A percentile compares a stretch with the other conserved stretches of the same genome.
These are phyloP conservation scores for Leonotis leonurus DNA, from an alignment of 257 asterid genomes.

Conservation along the genomic window DNA sequence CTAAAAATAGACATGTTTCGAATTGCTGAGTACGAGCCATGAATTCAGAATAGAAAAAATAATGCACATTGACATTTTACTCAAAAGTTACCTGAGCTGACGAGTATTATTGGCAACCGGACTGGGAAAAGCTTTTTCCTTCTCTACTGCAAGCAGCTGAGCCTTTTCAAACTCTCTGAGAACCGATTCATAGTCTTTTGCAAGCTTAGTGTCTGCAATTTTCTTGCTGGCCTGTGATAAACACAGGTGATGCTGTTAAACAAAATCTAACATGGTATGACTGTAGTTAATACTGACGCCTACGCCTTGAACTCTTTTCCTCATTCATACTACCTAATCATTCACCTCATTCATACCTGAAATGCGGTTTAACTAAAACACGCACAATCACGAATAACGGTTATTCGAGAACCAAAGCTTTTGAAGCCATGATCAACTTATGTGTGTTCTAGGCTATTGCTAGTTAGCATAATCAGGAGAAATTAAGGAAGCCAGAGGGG, in stretches of 20 bases:
- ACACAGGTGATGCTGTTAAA: not conserved
- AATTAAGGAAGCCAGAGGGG: not conserved
- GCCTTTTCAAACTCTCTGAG: slow-evolving; percentile 52
- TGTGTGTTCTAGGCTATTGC: not conserved
- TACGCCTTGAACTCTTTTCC: not conserved
- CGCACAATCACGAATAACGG: not conserved
- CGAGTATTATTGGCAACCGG: too few species aligned
- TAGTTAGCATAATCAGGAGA: too few species aligned
- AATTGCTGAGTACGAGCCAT: not conserved
- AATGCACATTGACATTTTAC: not conserved
- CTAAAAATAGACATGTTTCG: not conserved
- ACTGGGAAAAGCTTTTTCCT: slow-evolving; percentile 32
- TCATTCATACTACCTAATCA: not conserved
- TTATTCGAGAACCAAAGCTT: not conserved
- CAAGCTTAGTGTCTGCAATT: slow-evolving; percentile 48
- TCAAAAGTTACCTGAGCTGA: slow-evolving; percentile 27
- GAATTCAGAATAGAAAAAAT: not conserved
- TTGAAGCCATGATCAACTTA: not conserved
- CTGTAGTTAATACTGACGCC: not conserved
- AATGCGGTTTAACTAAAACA: not conserved
- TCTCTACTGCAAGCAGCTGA: slow-evolving; percentile 47
- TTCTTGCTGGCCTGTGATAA: slow-evolving; percentile 47
- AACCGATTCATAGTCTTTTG: slow-evolving; percentile 46
- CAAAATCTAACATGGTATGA: not conserved
- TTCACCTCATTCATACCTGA: not conserved